Conservation (phyloP, 768 basidiomycete species). For the Wakefieldia striispora region DNA sequence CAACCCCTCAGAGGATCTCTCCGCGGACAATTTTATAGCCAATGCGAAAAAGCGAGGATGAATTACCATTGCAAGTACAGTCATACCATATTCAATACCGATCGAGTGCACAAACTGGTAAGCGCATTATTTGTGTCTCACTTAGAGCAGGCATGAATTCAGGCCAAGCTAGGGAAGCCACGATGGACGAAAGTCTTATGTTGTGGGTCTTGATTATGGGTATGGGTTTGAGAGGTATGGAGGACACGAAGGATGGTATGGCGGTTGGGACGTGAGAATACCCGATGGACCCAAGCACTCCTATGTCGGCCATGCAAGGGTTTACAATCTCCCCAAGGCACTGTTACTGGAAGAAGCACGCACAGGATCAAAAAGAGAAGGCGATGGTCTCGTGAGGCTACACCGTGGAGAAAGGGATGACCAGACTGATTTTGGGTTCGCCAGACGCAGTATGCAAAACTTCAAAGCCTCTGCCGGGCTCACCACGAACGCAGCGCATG, state of each 20-base stretch:
- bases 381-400: slow-evolving; percentile 8
- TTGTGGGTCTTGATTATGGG: slow-evolving; percentile 11
- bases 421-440: background rate
- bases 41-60: slow-evolving; percentile 5
- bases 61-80: slow-evolving; percentile 13
- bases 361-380: slow-evolving; percentile 3
- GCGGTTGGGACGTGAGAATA: slow-evolving; percentile 8
- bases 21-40: background rate
- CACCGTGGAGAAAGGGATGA: background rate
- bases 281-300: background rate
- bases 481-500: slow-evolving; percentile 9
- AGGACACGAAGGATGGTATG: slow-evolving; percentile 3
- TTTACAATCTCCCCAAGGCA: slow-evolving; percentile 7
- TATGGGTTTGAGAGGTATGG: slow-evolving; percentile 17
- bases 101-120: slow-evolving; percentile 14
- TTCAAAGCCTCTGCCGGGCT: slow-evolving; percentile 16
- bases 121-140: background rate
- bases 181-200: slow-evolving; percentile 3
- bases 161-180: slow-evolving; percentile 1
- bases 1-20: slow-evolving; percentile 10
- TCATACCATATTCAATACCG: slow-evolving; percentile 19
- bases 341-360: slow-evolving; percentile 8
- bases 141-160: background rate
- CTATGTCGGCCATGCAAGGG: background rate
- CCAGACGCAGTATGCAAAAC: slow-evolving; percentile 11